Base-by-base conservation (phyloP, 202 grass and related monocot genomes). In the Tripidium arundinaceum region DNA sequence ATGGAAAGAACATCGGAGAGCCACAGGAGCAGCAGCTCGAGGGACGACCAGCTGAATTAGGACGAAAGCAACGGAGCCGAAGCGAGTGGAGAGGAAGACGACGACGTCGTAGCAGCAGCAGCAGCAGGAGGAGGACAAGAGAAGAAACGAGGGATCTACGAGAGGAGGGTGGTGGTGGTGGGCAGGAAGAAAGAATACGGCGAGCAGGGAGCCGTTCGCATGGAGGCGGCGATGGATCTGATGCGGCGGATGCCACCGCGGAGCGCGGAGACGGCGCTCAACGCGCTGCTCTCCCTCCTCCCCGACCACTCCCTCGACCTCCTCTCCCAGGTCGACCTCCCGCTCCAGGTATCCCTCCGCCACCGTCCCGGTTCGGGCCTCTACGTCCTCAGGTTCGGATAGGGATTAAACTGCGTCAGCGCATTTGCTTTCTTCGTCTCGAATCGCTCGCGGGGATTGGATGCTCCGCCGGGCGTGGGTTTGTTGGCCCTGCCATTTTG, bases 171-270 rank as follows among this genome's bases (percentile, higher is more conserved):
- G n/a, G n/a, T n/a, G n/a, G n/a, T 5, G 29, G 18, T 27, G 62
- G 65, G 9, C 15, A 9, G 80, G 39, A 24, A 45, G 34, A 5
- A 7, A 40, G 55, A 13, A 54, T 5, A 18, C 1, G 31, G 34
- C 65, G 49, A 29, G 33, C 71, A 11, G 19, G 14, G 31, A 15
- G 47, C 71, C 71, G 18, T 21, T 14, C 65, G 62, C 79, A 98
- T 98, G 94, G 94, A 98, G 79, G 90, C 97, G 25, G 93, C 93
- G 40, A 88, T 93, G 97, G 97, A 97, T 96, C 89, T 99, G 81
- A 97, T 99, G 93, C 87, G 97, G 86, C 90, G 97, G 70, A 99
- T 99, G 78, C 88, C 97, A 37, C 97, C 97, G 31, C 85, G 75
- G 78, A 90, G 94, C 74, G 89, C 88, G 57, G 97, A 99, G 83